phyloP scores from a whole-genome alignment of 2,329 filamentous ascomycete species.

The Beauveria rudraprayagi region DNA sequence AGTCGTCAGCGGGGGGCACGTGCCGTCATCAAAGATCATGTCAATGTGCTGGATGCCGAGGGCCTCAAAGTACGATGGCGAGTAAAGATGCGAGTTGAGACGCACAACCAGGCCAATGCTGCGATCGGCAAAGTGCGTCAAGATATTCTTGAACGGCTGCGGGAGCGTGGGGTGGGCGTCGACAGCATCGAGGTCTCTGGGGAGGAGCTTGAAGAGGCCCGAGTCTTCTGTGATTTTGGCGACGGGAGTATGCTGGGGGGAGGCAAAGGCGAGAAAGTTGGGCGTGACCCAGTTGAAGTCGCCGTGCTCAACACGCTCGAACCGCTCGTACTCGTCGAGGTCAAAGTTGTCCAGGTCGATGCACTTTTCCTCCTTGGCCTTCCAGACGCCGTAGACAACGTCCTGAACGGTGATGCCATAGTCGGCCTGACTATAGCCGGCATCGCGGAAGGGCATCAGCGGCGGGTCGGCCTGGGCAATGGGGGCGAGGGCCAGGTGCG shows the following conservation, averaged over 20 bases:
- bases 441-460: constrained; percentile 97
- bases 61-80: constrained; percentile 92
- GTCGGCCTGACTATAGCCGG: constrained; percentile 96
- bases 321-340: constrained; percentile 93
- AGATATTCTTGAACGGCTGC: constrained; percentile 88
- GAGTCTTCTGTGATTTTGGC: constrained; percentile 64
- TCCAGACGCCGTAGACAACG: constrained; percentile 97
- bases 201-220: constrained; percentile 65
- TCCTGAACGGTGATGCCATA: constrained; percentile 95
- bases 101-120: constrained; percentile 91
- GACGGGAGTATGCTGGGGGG: constrained; percentile 75
- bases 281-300: constrained; percentile 99
- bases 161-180: constrained; percentile 64
- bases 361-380: constrained; percentile 90
- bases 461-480: constrained; percentile 96
- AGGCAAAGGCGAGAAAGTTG: constrained; percentile 91
- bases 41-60: constrained; percentile 92
- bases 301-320: constrained; percentile 91
- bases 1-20: constrained; percentile 80
- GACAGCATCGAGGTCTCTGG: constrained; percentile 66
- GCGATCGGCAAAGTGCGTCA: constrained; percentile 78
- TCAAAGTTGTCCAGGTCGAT: constrained; percentile 91
- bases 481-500: constrained; percentile 87
- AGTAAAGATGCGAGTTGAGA: constrained; percentile 92
- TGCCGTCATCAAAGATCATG: constrained; percentile 99